Conservation (phyloP, 1,139 yeast species). For the Saccharomycopsis hybrid region DNA sequence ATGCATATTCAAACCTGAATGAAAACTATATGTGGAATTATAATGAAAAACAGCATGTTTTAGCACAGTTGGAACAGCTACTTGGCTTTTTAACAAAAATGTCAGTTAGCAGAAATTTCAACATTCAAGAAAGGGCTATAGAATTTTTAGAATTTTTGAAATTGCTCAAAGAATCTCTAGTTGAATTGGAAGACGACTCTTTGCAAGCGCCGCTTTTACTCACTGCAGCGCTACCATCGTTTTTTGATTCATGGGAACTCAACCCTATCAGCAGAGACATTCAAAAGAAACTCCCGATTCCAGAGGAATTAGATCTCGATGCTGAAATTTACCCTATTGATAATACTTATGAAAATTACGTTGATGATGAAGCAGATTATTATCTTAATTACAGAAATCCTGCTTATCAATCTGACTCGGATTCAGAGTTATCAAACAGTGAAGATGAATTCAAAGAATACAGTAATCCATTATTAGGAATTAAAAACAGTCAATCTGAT, state of each 20-base stretch:
- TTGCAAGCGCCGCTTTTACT: slow-evolving; percentile 54
- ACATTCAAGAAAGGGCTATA: slow-evolving; percentile 81
- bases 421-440: slow-evolving; percentile 19
- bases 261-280: slow-evolving; percentile 73
- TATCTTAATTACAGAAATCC: slow-evolving; percentile 26
- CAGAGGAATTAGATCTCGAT: slow-evolving; percentile 54
- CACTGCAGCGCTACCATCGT: slow-evolving; percentile 63
- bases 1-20: slow-evolving; percentile 31
- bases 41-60: slow-evolving; percentile 22
- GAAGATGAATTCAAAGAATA: slow-evolving; percentile 20
- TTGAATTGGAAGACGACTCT: slow-evolving; percentile 28
- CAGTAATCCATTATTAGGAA: slow-evolving; percentile 20
- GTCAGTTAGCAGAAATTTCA: slow-evolving; percentile 48
- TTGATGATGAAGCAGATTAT: slow-evolving; percentile 22
- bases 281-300: slow-evolving; percentile 55
- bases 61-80: slow-evolving; percentile 24
- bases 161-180: slow-evolving; percentile 47
- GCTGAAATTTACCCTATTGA: slow-evolving; percentile 34
- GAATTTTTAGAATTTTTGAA: slow-evolving; percentile 76
- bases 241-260: slow-evolving; percentile 63
- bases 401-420: slow-evolving; percentile 27
- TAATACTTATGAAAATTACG: slow-evolving; percentile 20
- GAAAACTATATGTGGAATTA: slow-evolving; percentile 24
- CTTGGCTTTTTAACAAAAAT: slow-evolving; percentile 32
- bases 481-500: slow-evolving; percentile 1